A percentile compares a stretch with the other conserved stretches of the same genome.
Evolutionary conservation across 2,329 filamentous ascomycete genomes (phyloP).

Genomic region (Fusarium nodosum): DNA sequence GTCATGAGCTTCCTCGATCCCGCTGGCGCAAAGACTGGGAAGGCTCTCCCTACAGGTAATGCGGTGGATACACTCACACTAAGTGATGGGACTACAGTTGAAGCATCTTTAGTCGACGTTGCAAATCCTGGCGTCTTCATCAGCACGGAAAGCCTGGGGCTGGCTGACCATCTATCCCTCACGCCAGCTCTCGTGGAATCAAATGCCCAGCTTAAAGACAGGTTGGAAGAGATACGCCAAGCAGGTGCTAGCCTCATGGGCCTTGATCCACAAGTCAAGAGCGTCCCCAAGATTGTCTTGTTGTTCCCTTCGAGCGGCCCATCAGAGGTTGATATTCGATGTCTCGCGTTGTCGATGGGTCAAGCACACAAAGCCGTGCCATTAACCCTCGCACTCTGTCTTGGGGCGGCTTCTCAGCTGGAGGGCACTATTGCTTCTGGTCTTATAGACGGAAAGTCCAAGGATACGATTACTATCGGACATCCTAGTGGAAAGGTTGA

Average conservation of each 20-base stretch:
- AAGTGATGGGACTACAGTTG: slow-evolving; percentile 54
- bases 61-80: slow-evolving; percentile 63
- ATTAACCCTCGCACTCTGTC: slow-evolving; percentile 67
- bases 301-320: slow-evolving; percentile 56
- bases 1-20: slow-evolving; percentile 73
- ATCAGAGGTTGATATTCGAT: slow-evolving; percentile 57
- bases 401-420: slow-evolving; percentile 63
- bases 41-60: slow-evolving; percentile 64
- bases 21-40: slow-evolving; percentile 73
- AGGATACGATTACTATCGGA: slow-evolving; percentile 57
- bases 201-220: slow-evolving; percentile 57
- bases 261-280: slow-evolving; percentile 60
- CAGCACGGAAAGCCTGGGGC: slow-evolving; percentile 64
- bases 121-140: slow-evolving; percentile 76
- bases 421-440: slow-evolving; percentile 59
- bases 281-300: slow-evolving; percentile 73
- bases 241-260: slow-evolving; percentile 73
- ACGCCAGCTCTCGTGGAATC: slow-evolving; percentile 67
- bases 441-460: slow-evolving; percentile 44
- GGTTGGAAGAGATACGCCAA: slow-evolving; percentile 69
- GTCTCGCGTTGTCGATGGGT: slow-evolving; percentile 66
- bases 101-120: slow-evolving; percentile 72
- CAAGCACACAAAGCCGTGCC: slow-evolving; percentile 70
- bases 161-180: slow-evolving; percentile 62
- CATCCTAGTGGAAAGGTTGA: slow-evolving; percentile 64